Evolutionary conservation across 2,329 filamentous ascomycete genomes (phyloP), one percentile per base, ranked within the genome.

Genomic region (Cladosporium sphaerospermum): DNA sequence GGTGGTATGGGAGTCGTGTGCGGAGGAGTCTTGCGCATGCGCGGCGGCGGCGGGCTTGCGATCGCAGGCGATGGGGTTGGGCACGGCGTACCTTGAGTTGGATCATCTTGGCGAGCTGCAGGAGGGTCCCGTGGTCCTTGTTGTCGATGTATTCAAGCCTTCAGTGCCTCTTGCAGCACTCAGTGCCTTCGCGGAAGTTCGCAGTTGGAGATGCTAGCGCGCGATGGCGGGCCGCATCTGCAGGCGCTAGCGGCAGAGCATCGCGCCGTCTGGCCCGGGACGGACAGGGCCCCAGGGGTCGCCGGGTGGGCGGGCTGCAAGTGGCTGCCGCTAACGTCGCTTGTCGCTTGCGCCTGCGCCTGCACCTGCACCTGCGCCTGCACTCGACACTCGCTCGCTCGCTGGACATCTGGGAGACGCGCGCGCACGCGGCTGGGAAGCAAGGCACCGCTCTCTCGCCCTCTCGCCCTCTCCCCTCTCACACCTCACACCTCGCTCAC

Each of bases 81-180:
- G 7, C 23, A 28, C 4, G 7, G 34, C 57, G 33, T 58, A 70
- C 68, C 65, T 77, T 72, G 59, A 75, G 62, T 62, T 70, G 89
- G 74, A 95, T 95, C 89, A 96, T 97, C 63, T 73, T 85, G 80
- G 51, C 48, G 48, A 41, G 19, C 37, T 49, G 45, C 48, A 23
- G 44, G 28, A 31, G 44, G 44, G 43, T 28, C 32, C 32, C 43
- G 19, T 45, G 43, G 23, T 23, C 11, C 32, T 45, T 45, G 43
- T 31, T 45, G 34, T 36, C 34, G n/a, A 9, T 4, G 34, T 28
- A 5, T 28, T 28, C 23, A 28, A 28, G 23, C 23, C 23, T 28
- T 28, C 23, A 7, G 23, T 28, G 23, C 23, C 23, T 28, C 23
- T 28, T 7, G 5, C 23, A 28, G 23, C 23, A 28, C 23, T 28